These are phyloP conservation scores for Hippophae rhamnoides DNA, from an alignment of 306 rosid genomes.

Conservation along the genomic window DNA sequence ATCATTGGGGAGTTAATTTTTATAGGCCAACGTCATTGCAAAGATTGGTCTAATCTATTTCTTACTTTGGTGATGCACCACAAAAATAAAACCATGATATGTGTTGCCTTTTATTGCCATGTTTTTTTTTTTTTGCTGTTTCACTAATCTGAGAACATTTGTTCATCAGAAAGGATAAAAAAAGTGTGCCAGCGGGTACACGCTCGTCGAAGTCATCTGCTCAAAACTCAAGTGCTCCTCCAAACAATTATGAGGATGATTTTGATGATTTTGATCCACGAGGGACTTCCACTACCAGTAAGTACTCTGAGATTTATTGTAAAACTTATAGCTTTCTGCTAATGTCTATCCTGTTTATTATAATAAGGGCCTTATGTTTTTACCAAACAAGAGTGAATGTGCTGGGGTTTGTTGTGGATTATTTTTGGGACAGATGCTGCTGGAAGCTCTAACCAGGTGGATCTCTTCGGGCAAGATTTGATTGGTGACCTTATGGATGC, in stretches of 20 bases:
- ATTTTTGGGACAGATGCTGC: constrained; percentile 54
- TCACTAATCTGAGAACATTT: constrained; percentile 25
- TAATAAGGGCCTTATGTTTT: no score
- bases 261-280: constrained; percentile 94
- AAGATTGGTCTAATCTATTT: no score
- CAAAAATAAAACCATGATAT: constrained; percentile 2
- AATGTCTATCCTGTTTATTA: no score
- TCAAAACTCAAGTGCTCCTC: constrained; percentile 36
- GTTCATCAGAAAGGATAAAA: constrained; percentile 49
- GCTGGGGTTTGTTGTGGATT: constrained; percentile 15
- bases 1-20: no score
- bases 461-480: constrained; percentile 73
- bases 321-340: neutral
- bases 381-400: neutral
- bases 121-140: constrained; percentile 7
- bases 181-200: constrained; percentile 31
- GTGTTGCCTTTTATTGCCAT: neutral
- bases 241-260: constrained; percentile 48
- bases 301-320: constrained; percentile 25
- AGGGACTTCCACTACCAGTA: constrained; percentile 69
- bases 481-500: constrained; percentile 84
- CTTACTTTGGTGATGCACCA: neutral
- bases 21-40: no score
- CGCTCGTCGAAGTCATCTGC: constrained; percentile 36
- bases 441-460: constrained; percentile 62